Evolutionary conservation across 495 filamentous ascomycete species (phyloP), one percentile per base, ranked within the genome.

Genomic region (Aspergillus indologenus): DNA sequence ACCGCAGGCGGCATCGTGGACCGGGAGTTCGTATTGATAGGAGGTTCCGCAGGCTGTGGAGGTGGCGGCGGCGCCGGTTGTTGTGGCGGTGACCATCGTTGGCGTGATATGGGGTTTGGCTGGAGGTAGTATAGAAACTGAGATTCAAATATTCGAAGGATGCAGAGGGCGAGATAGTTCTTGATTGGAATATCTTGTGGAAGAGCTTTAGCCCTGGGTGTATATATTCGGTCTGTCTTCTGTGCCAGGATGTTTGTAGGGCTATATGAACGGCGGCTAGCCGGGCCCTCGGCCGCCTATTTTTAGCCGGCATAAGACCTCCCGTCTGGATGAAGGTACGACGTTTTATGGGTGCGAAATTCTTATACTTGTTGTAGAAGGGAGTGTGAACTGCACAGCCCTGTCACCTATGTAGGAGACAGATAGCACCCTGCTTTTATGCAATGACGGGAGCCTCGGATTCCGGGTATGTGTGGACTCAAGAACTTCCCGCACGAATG

Each of bases 1-100:
- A 15, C 44, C 45, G n/a, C 54, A 56, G 7, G 54, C 21, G 54
- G 54, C 54, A 44, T 56, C 54, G n/a, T 56, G 23, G 6, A 48
- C 18, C 1, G 54, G 54, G 23, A 56, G 45, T 24, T 56, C 54
- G 45, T 56, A 56, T 26, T 48, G 45, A 19, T 26, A 17, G 12
- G 45, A 29, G 45, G 21, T 46, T 7, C 5, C 23, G 43, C 45
- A 56, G 17, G 23, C 22, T 34, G 54, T 22, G 40, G 34, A 22
- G 14, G 29, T 21, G 5, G 52, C 12, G 34, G 34, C n/a, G 34
- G 19, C 48, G 46, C 19, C 20, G 20, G 46, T 49, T 49, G 23
- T 49, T 12, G 43, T 47, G 18, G 54, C 26, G 21, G 43, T 19
- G 54, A 45, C 31, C 54, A 56, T 56, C 47, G 19, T 56, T 53